Evolutionary conservation across 495 filamentous ascomycete species (phyloP).

Genomic region (Daldinia grandis): DNA sequence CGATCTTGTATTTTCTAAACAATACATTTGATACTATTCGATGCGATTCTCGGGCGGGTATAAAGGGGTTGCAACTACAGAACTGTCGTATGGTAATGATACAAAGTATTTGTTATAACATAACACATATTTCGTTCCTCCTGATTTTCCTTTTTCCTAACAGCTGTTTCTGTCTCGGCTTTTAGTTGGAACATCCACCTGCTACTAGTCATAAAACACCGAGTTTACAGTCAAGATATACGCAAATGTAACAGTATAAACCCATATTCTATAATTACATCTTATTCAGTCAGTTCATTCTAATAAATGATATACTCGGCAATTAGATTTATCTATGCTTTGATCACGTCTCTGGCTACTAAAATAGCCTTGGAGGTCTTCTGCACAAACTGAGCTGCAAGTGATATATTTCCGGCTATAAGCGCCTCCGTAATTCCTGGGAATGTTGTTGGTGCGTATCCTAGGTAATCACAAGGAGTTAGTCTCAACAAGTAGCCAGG

Average conservation of each 20-base stretch:
- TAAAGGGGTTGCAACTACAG: not conserved
- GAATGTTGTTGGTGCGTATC: slow-evolving; percentile 63
- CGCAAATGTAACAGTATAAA: not conserved
- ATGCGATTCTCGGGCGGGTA: not conserved
- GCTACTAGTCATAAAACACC: not conserved
- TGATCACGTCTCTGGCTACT: slow-evolving; percentile 64
- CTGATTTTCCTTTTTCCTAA: too few species aligned
- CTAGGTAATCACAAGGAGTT: not conserved
- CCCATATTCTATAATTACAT: not conserved
- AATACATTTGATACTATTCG: not conserved
- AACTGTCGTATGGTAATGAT: not conserved
- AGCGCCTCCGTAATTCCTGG: slow-evolving; percentile 82
- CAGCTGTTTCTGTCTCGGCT: not conserved
- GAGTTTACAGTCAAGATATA: not conserved
- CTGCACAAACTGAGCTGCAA: slow-evolving; percentile 72
- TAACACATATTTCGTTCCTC: not conserved
- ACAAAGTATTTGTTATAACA: not conserved
- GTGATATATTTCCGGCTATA: slow-evolving; percentile 68
- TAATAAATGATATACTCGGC: not conserved
- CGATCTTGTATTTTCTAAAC: not conserved
- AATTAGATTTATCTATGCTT: slow-evolving; percentile 15
- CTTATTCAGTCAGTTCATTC: not conserved
- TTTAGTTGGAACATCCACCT: not conserved
- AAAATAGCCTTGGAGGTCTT: slow-evolving; percentile 72
- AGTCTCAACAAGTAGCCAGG: not conserved